phyloP scores from a whole-genome alignment of 2,329 filamentous ascomycete species.

The Epichloe festucae region DNA sequence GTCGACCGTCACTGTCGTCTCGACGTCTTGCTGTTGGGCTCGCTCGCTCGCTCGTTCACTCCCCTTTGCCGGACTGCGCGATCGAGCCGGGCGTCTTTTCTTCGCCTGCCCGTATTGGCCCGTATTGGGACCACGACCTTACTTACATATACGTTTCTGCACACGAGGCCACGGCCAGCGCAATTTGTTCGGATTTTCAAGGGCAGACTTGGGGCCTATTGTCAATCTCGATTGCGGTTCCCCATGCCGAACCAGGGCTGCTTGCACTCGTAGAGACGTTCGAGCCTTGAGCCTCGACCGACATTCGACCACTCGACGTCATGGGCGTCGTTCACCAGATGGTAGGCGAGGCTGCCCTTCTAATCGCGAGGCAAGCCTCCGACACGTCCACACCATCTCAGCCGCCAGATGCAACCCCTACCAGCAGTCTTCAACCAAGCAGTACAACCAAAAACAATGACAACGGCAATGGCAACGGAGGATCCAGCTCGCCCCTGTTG shows the following conservation, averaged over 20 bases:
- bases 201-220: background rate
- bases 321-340: conserved; percentile 26
- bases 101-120: background rate
- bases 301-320: conserved; percentile 3
- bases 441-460: conserved; percentile 10
- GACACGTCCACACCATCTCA: conserved; percentile 6
- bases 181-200: background rate
- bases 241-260: conserved; percentile 1
- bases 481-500: conserved; percentile 31
- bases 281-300: background rate
- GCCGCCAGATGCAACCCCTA: conserved; percentile 6
- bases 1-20: background rate
- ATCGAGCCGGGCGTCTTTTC: background rate
- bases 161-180: background rate
- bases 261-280: background rate
- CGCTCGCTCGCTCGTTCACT: background rate
- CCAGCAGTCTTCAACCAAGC: conserved; percentile 7
- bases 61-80: background rate
- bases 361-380: conserved; percentile 22
- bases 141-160: background rate
- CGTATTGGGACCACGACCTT: background rate
- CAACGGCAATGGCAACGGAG: conserved; percentile 9
- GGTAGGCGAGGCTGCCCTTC: conserved; percentile 22
- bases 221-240: background rate
- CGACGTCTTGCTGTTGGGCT: too few species aligned